Evolutionary conservation across 192 early-diverging fungal species (phyloP), one percentile per base, ranked within the genome.

Genomic region (Lobosporangium transversale): DNA sequence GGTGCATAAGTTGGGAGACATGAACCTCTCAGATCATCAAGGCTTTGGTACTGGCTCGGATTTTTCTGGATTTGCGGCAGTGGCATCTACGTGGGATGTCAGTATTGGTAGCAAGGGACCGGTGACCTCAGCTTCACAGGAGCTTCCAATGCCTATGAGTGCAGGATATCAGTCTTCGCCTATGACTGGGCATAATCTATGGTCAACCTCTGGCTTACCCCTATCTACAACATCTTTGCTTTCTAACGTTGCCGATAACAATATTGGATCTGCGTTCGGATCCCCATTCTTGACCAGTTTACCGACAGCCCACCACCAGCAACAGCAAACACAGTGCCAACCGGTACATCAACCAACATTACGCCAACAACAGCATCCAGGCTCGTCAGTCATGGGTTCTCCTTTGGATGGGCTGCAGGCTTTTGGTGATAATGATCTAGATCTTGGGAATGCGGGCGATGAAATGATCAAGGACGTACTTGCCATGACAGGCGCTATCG

Each of bases 381-480:
- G 20, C 3, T 42, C 63, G 9, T 53, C 58, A 21, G 37, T 57
- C 3, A 51, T 57, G 17, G 45, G 23, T 9, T 62, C 64, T 23
- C 30, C 54, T 6, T 40, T 65, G 30, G 48, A 58, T 11, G 36
- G 53, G 15, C 26, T 56, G 24, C 36, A 62, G 24, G 59, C 58
- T 6, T 62, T 58, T 53, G 37, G 53, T 21, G 53, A 57, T 14
- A 26, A 20, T 21, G 73, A 76, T 14, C 26, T 76, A 57, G 73
- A 76, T 43, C 57, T 75, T 31, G 71, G 55, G 14, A 67, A 76
- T 27, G 64, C 63, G 6, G 73, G 65, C 0, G 73, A 50, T 12
- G 73, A 76, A 43, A 67, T 76, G 73, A 66, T 76, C 58, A 75
- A 67, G 30, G 73, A 76, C 36, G 73, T 67, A 1, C 37, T 76